A percentile compares a stretch with the other conserved stretches of the same genome.
phyloP scores from a whole-genome alignment of 148 eudicot species.

The Hydrangea macrophylla region DNA sequence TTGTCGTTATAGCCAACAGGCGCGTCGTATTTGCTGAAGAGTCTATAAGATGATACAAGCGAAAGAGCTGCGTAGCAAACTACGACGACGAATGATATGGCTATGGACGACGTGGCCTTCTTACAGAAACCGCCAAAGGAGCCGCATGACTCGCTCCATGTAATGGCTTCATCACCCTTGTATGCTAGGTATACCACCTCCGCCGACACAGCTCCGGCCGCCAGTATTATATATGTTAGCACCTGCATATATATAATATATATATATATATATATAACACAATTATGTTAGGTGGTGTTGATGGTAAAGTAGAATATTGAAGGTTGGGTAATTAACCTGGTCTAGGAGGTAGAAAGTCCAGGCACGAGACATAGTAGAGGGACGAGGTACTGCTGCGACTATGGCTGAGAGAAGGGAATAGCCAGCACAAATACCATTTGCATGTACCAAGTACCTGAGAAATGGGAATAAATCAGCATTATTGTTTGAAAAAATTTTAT shows the following conservation, averaged over 20 bases:
- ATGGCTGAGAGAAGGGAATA: conserved; percentile 82
- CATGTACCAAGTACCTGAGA: conserved; percentile 79
- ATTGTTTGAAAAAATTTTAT: no score
- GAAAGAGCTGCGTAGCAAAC: conserved; percentile 72
- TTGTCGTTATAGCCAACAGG: conserved; percentile 34
- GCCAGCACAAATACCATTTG: conserved; percentile 93
- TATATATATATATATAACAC: no score
- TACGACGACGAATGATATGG: conserved; percentile 54
- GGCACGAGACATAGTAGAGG: conserved; percentile 75
- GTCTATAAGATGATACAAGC: conserved; percentile 79
- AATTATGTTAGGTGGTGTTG: background rate
- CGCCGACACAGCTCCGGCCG: conserved; percentile 75
- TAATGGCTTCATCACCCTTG: conserved; percentile 62
- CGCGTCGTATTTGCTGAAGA: conserved; percentile 82
- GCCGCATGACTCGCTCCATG: conserved; percentile 80
- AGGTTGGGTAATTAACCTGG: conserved; percentile 39
- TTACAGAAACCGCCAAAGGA: conserved; percentile 59
- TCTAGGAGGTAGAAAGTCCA: conserved; percentile 96
- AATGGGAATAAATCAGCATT: background rate
- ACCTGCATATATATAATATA: conserved; percentile 31
- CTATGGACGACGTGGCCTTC: conserved; percentile 54
- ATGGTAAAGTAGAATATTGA: no score
- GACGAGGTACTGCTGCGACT: conserved; percentile 74
- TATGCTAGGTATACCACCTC: conserved; percentile 80
- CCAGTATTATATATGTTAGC: conserved; percentile 66